Percentiles rank a stretch among this genome's conserved stretches.
phyloP scores from a whole-genome alignment of 148 eudicot species.

The Camellia granthamiana region DNA sequence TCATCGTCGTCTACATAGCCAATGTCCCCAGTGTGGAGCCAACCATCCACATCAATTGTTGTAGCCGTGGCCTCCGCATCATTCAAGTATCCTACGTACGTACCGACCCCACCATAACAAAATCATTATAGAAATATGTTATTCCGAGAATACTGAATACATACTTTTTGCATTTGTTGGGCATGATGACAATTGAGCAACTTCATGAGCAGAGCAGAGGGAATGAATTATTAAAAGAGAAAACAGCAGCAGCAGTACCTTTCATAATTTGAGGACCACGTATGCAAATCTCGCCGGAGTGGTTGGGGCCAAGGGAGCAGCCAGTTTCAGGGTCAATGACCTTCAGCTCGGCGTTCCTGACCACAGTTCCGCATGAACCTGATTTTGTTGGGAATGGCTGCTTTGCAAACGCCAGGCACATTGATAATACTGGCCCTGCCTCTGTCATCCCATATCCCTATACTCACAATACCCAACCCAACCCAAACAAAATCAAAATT shows the following conservation, averaged over 20 bases:
- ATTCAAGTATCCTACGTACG: conserved; percentile 54
- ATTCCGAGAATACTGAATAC: no score
- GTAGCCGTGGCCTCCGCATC: conserved; percentile 61
- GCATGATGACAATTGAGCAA: no score
- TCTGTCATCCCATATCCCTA: conserved; percentile 98
- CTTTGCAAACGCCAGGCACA: conserved; percentile 81
- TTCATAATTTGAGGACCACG: conserved; percentile 88
- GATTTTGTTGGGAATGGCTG: conserved; percentile 69
- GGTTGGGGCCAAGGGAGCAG: conserved; percentile 46
- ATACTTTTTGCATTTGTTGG: no score
- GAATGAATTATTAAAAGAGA: no score
- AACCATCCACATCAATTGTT: conserved; percentile 78
- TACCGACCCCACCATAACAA: no score
- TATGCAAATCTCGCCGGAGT: conserved; percentile 87
- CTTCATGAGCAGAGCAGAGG: no score
- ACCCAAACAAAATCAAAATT: no score
- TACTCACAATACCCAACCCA: no score
- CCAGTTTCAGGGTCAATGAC: conserved; percentile 78
- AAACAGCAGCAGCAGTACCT: conserved; percentile 26
- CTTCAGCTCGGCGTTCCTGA: conserved; percentile 78
- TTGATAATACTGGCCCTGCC: conserved; percentile 86
- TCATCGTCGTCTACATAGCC: conserved; percentile 76
- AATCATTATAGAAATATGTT: no score
- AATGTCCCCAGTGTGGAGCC: conserved; percentile 90
- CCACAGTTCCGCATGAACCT: conserved; percentile 86